These are phyloP conservation scores for Scortechinia acanthostroma DNA, from an alignment of 2,329 filamentous ascomycete species.

Conservation along the genomic window DNA sequence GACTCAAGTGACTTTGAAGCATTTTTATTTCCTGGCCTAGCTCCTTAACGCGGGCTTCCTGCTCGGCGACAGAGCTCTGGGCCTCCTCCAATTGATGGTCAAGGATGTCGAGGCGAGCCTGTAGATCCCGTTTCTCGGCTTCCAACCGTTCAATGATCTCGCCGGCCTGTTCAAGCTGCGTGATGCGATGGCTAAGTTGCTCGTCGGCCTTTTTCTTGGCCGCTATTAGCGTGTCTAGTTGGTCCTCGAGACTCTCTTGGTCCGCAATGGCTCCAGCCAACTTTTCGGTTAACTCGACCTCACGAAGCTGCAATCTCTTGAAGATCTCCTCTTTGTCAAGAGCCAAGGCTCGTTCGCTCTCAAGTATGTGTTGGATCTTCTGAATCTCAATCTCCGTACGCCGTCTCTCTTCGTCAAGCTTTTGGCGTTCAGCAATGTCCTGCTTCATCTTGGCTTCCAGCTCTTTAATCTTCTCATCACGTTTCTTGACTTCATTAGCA, in stretches of 20 bases:
- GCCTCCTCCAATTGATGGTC: conserved; percentile 67
- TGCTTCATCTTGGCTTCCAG: conserved; percentile 77
- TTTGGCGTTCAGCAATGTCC: conserved; percentile 68
- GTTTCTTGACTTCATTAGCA: conserved; percentile 85
- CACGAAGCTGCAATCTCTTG: conserved; percentile 86
- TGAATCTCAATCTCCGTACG: conserved; percentile 81
- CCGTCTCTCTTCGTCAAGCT: conserved; percentile 82
- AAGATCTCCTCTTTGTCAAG: conserved; percentile 99
- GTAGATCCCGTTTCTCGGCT: conserved; percentile 73
- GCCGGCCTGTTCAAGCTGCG: conserved; percentile 85
- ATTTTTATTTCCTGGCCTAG: conserved; percentile 81
- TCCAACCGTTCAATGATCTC: conserved; percentile 80
- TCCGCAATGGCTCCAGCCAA: conserved; percentile 86
- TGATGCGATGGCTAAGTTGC: conserved; percentile 70
- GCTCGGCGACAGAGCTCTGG: conserved; percentile 63
- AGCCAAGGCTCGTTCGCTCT: conserved; percentile 90
- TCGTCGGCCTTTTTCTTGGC: conserved; percentile 85
- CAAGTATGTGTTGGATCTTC: conserved; percentile 84
- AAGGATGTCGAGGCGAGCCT: conserved; percentile 59
- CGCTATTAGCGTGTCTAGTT: conserved; percentile 79
- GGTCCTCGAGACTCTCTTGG: conserved; percentile 86
- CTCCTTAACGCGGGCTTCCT: conserved; percentile 68
- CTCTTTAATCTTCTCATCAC: conserved; percentile 85
- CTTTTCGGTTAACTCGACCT: conserved; percentile 87
- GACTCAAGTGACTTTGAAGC: conserved; percentile 78